phyloP scores from a whole-genome alignment of 2,329 filamentous ascomycete species.

The Phaeosphaeria sp. region DNA sequence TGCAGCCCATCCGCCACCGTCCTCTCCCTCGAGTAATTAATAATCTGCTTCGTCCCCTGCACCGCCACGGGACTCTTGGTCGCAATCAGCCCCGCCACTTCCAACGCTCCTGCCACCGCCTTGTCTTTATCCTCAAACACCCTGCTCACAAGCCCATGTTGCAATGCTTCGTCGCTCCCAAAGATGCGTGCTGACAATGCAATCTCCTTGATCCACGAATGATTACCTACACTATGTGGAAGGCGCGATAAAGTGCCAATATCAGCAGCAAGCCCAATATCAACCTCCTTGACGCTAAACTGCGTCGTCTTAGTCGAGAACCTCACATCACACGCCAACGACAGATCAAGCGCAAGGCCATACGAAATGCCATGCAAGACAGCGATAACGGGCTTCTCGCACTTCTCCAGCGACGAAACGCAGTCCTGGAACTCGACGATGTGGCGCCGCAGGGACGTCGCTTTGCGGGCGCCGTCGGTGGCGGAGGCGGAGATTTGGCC shows the following conservation, averaged over 20 bases:
- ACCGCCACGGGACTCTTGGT: conserved; percentile 87
- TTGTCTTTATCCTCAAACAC: conserved; percentile 68
- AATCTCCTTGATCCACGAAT: conserved; percentile 82
- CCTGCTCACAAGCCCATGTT: conserved; percentile 73
- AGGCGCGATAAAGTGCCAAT: conserved; percentile 77
- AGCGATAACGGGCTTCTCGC: conserved; percentile 72
- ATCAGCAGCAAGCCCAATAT: conserved; percentile 81
- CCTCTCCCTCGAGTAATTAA: conserved; percentile 83
- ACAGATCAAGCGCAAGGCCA: conserved; percentile 57
- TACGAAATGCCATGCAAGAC: conserved; percentile 46
- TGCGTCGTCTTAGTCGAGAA: conserved; percentile 66
- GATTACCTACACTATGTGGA: conserved; percentile 74
- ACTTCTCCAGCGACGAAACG: conserved; percentile 78
- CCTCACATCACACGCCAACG: conserved; percentile 73
- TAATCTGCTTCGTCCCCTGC: conserved; percentile 83
- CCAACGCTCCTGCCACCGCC: conserved; percentile 64
- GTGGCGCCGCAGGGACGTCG: conserved; percentile 63
- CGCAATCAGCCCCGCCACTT: conserved; percentile 71
- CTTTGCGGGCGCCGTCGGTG: conserved; percentile 69
- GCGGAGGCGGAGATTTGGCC: conserved; percentile 51
- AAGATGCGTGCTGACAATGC: conserved; percentile 75
- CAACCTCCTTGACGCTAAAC: conserved; percentile 80
- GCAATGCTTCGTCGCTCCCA: conserved; percentile 69
- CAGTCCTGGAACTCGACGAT: conserved; percentile 82
- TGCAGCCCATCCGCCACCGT: conserved; percentile 77